Conservation (phyloP, 2,329 filamentous ascomycete species). For the Colletotrichum chrysophilum region DNA sequence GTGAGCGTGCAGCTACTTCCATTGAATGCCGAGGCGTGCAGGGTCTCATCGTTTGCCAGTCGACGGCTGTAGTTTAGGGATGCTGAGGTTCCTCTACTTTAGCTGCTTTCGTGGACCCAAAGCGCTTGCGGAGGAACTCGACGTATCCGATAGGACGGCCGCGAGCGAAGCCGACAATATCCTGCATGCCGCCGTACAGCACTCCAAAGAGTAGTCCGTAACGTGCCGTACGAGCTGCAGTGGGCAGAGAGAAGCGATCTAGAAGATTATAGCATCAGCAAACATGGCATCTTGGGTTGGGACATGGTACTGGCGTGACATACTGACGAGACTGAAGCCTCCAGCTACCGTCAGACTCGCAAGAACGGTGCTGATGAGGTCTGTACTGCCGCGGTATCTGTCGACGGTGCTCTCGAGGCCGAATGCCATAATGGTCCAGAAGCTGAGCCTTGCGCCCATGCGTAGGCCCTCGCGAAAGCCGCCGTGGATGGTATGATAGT, state of each 20-base stretch:
- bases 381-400: constrained; percentile 69
- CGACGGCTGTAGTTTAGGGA: not conserved
- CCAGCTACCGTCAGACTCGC: constrained; percentile 87
- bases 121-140: constrained; percentile 64
- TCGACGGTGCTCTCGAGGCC: constrained; percentile 87
- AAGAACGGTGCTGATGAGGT: constrained; percentile 81
- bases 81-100: not conserved
- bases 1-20: not conserved
- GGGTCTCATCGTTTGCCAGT: accelerated
- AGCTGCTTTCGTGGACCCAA: not conserved
- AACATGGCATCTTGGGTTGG: not conserved
- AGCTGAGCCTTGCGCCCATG: constrained; percentile 72
- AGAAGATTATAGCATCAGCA: not conserved
- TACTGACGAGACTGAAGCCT: constrained; percentile 85
- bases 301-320: constrained; percentile 33
- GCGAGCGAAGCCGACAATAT: constrained; percentile 70
- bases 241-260: constrained; percentile 83
- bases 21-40: not conserved
- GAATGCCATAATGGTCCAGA: constrained; percentile 80
- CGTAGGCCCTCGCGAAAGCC: constrained; percentile 79
- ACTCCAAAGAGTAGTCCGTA: constrained; percentile 81
- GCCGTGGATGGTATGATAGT: constrained; percentile 82
- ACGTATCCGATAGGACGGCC: constrained; percentile 79
- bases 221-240: constrained; percentile 78
- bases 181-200: constrained; percentile 81